phyloP scores from a whole-genome alignment of 1,284 basidiomycete genomes.

The Porodaedalea pini region DNA sequence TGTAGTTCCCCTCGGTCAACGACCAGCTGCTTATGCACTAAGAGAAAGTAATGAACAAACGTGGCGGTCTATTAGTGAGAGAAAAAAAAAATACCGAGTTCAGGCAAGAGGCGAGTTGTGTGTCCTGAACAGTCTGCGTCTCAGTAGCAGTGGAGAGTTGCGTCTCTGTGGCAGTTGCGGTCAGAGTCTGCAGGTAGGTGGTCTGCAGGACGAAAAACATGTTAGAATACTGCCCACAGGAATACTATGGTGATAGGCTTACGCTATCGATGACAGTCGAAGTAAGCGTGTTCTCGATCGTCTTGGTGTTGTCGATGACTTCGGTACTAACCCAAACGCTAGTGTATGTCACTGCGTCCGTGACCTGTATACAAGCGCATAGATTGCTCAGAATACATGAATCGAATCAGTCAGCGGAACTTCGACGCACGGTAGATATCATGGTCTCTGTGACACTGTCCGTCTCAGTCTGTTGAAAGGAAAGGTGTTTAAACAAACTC shows the following conservation, averaged over 20 bases:
- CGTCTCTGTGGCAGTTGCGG: conserved; percentile 32
- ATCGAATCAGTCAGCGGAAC: neutral
- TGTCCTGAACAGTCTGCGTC: conserved; percentile 39
- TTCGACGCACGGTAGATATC: conserved; percentile 18
- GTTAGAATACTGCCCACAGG: neutral
- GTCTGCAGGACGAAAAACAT: conserved; percentile 20
- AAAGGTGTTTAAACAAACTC: neutral
- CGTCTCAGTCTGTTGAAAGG: conserved; percentile 29
- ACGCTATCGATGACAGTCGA: conserved; percentile 43
- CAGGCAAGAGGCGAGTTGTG: conserved; percentile 52
- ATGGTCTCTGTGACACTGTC: conserved; percentile 44
- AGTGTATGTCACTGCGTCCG: conserved; percentile 39
- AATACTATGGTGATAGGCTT: neutral
- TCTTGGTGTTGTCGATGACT: conserved; percentile 44
- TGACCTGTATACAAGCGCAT: neutral
- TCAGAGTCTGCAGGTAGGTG: conserved; percentile 36
- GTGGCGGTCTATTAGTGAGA: neutral
- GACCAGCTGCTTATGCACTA: conserved; percentile 59
- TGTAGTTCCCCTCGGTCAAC: conserved; percentile 49
- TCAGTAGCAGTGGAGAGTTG: conserved; percentile 47
- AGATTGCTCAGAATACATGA: neutral
- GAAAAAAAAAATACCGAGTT: conserved; percentile 31
- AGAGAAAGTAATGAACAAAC: conserved; percentile 17
- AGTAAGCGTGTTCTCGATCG: conserved; percentile 49
- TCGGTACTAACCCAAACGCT: conserved; percentile 42